Conservation (phyloP, 2,329 filamentous ascomycete species). For the Xylaria sp. region DNA sequence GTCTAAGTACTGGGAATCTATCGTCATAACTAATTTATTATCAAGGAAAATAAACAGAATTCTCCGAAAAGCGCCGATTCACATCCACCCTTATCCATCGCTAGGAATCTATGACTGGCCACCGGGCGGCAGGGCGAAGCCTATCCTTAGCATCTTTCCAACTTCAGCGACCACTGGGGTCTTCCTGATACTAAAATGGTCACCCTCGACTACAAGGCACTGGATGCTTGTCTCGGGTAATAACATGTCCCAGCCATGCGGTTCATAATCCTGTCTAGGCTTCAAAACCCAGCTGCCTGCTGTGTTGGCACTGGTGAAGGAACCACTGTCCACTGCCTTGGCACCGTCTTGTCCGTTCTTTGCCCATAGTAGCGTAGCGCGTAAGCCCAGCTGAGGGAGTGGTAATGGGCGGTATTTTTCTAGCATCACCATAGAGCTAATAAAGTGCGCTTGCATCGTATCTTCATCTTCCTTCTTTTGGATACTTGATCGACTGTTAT, state of each 20-base stretch:
- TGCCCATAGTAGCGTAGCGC: constrained; percentile 17
- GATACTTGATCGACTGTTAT: neutral
- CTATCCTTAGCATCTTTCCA: neutral
- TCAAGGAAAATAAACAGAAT: neutral
- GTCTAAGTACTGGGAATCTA: neutral
- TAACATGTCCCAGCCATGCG: constrained; percentile 18
- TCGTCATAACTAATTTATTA: neutral
- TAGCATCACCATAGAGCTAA: constrained; percentile 12
- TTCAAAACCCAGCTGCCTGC: constrained; percentile 10
- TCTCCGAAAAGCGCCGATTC: neutral
- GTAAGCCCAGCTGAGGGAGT: neutral
- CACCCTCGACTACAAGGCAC: constrained; percentile 6
- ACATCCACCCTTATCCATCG: neutral
- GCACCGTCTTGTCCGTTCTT: neutral
- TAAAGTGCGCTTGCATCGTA: constrained; percentile 10
- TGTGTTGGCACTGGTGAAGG: neutral
- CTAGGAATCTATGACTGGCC: neutral
- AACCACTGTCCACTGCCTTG: neutral
- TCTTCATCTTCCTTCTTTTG: neutral
- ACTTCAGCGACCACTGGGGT: constrained; percentile 1
- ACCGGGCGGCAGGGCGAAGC: neutral
- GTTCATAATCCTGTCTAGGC: constrained; percentile 6
- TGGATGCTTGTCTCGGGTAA: neutral
- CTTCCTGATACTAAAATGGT: constrained; percentile 29
- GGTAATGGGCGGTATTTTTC: constrained; percentile 10